Evolutionary conservation across 169 alveolate species (phyloP).

Genomic region (Perkinsus marinus): DNA sequence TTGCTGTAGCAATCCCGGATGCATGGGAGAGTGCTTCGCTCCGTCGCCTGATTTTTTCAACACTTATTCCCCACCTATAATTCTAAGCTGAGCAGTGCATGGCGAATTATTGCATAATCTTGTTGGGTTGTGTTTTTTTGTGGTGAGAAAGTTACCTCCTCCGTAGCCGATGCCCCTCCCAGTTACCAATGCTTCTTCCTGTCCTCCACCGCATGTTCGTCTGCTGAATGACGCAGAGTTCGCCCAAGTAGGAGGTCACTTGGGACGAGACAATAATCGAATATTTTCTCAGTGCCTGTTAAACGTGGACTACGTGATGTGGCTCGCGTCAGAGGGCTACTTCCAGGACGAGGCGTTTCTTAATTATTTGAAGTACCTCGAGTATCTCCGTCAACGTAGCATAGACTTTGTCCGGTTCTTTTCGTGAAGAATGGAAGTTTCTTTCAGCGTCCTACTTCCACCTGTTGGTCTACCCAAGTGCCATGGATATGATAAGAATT

Average conservation of each 20-base stretch:
- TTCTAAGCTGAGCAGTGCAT: background rate
- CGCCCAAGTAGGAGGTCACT: background rate
- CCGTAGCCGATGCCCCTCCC: background rate
- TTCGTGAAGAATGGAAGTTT: too few relatives aligned
- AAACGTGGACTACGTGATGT: background rate
- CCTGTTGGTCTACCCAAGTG: background rate
- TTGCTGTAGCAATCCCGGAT: background rate
- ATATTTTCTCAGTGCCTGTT: background rate
- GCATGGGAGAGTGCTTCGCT: background rate
- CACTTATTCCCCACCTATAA: background rate
- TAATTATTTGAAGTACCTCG: background rate
- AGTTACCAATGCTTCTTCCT: background rate
- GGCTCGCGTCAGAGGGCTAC: background rate
- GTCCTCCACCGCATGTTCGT: background rate
- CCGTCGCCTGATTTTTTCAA: background rate
- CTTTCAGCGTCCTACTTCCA: background rate
- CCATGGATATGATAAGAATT: background rate
- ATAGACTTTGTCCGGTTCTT: too few relatives aligned
- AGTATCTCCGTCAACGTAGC: background rate
- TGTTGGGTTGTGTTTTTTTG: background rate
- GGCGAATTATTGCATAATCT: background rate
- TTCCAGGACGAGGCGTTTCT: background rate
- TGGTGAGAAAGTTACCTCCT: background rate
- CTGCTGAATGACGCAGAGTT: background rate
- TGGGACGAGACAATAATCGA: too few relatives aligned